phyloP scores from a whole-genome alignment of 495 filamentous ascomycete genomes.

The Penicillium odoratum region DNA sequence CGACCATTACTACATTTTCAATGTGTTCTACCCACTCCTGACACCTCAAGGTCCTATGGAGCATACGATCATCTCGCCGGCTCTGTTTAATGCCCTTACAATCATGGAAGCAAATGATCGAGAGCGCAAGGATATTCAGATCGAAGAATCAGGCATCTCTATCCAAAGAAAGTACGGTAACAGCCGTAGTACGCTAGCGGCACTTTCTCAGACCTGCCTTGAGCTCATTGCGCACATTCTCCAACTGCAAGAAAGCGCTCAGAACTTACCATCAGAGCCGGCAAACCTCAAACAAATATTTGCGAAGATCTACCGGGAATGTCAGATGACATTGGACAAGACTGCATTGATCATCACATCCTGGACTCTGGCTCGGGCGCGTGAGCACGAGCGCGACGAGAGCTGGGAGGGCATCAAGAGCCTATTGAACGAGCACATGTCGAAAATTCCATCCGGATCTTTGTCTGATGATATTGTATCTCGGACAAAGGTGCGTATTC shows the following conservation, averaged over 20 bases:
- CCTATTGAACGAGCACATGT: conserved; percentile 34
- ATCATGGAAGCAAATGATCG: conserved; percentile 44
- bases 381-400: conserved; percentile 28
- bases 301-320: conserved; percentile 45
- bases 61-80: conserved; percentile 46
- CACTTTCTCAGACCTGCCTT: conserved; percentile 43
- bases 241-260: conserved; percentile 31
- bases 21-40: conserved; percentile 43
- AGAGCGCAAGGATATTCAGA: conserved; percentile 39
- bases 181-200: conserved; percentile 38
- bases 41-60: conserved; percentile 38
- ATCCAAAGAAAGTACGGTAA: conserved; percentile 36
- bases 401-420: conserved; percentile 37
- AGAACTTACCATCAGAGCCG: conserved; percentile 26
- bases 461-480: conserved; percentile 34
- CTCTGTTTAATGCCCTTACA: conserved; percentile 43
- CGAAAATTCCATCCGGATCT: conserved; percentile 30
- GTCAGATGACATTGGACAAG: conserved; percentile 41
- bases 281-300: conserved; percentile 42
- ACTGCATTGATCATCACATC: conserved; percentile 43
- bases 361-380: conserved; percentile 40
- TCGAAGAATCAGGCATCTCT: conserved; percentile 35
- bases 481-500: conserved; percentile 35
- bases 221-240: conserved; percentile 46
- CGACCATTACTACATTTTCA: conserved; percentile 51